Evolutionary conservation across 2,329 filamentous ascomycete species (phyloP), one percentile per base, ranked within the genome.

Genomic region (Botrytis cinerea): DNA sequence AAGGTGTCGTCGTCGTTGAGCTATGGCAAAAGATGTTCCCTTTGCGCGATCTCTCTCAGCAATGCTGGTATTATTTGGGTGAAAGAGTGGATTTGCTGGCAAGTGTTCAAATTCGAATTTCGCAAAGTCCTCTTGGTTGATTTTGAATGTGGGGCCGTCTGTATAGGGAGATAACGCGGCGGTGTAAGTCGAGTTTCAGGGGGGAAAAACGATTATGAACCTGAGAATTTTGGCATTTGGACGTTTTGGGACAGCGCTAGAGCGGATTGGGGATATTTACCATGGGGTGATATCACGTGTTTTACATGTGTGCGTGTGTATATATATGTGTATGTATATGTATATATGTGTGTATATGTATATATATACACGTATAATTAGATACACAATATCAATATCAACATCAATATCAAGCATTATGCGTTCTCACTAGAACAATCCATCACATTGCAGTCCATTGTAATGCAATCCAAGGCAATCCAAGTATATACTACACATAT

Each of bases 1-100:
- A 45, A 48, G 61, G 45, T 28, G 72, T 59, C 46, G 35, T 35
- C 51, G 51, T 57, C 51, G 51, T 54, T 71, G 46, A 46, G 72
- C 51, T 73, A 63, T 70, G 62, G 62, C 71, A 68, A 68, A 68
- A 46, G 63, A 72, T 59, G 61, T 32, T 64, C 45, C 66, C 66
- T 51, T 67, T 57, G 51, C 18, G 46, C 64, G 64, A n/a, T 54
- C 64, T 54, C 64, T 54, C 64, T 51, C 63, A 67, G 63, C 45
- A 51, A 67, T 67, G 45, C 63, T 67, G 32, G 64, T 40, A 40
- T 62, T 63, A 35, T 54, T 54, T 54, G 38, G 25, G 35, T 40
- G 64, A 54, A 54, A 67, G 64, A 67, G 63, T 66, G 62, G 62
- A 66, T 61, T 71, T 71, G 54, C 69, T 71, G 54, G 28, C 63